A percentile compares a stretch with the other conserved stretches of the same genome.
Conservation (phyloP, 2,329 filamentous ascomycete genomes). For the Cladobotryum protrusum region DNA sequence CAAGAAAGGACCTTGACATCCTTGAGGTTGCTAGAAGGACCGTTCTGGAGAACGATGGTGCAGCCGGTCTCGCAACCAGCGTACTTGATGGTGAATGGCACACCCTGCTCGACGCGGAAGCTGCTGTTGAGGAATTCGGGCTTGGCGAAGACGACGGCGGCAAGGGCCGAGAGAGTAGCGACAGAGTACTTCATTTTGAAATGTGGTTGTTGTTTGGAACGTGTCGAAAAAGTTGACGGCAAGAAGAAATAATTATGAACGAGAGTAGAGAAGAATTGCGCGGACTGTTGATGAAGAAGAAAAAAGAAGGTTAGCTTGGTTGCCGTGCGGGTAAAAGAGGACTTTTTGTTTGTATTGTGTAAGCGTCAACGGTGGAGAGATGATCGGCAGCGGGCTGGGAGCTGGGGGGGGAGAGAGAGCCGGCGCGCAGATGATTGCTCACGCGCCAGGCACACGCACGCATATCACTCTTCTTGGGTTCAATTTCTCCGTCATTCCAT, state of each 20-base stretch:
- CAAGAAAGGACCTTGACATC: conserved; percentile 25
- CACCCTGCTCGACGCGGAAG: conserved; percentile 23
- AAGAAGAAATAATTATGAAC: conserved; percentile 5
- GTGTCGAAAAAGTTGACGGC: neutral
- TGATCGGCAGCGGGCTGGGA: too few species aligned
- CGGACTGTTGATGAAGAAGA: neutral
- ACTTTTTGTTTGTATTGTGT: neutral
- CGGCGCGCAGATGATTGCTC: too few species aligned
- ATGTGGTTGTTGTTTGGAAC: neutral
- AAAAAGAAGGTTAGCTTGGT: neutral
- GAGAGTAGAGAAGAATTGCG: conserved; percentile 8
- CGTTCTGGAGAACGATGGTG: conserved; percentile 30
- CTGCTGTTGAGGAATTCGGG: conserved; percentile 28
- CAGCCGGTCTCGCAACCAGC: conserved; percentile 27
- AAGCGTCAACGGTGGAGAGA: too few species aligned
- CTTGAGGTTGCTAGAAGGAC: conserved; percentile 22
- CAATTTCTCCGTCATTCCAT: too few species aligned
- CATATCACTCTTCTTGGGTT: too few species aligned
- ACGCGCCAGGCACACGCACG: too few species aligned
- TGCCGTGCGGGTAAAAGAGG: neutral
- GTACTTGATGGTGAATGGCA: conserved; percentile 28
- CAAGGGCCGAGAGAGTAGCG: conserved; percentile 25
- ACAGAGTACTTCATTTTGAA: conserved; percentile 33
- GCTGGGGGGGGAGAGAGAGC: too few species aligned
- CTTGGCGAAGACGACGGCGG: conserved; percentile 22